These are phyloP conservation scores for Colletotrichum truncatum DNA, from an alignment of 2,329 filamentous ascomycete genomes.

Conservation along the genomic window DNA sequence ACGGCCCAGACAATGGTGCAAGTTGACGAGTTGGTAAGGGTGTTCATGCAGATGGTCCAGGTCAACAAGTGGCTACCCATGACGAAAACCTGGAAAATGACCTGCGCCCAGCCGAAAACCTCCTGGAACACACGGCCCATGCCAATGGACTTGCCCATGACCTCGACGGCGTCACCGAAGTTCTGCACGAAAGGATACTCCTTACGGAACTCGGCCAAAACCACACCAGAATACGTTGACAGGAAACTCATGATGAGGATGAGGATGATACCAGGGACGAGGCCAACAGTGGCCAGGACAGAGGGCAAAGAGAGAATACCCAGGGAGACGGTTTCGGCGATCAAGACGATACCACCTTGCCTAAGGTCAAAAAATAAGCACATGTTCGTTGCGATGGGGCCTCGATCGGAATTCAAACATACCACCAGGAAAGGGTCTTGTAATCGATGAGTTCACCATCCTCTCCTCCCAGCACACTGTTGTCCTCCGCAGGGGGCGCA, in stretches of 20 bases:
- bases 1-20: constrained; percentile 73
- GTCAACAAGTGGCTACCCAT: constrained; percentile 76
- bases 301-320: constrained; percentile 77
- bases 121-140: constrained; percentile 65
- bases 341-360: constrained; percentile 54
- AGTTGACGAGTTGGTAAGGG: constrained; percentile 64
- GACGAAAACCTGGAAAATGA: constrained; percentile 72
- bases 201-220: constrained; percentile 74
- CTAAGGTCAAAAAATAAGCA: constrained; percentile 32
- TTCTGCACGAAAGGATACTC: constrained; percentile 74
- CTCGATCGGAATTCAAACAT: constrained; percentile 26
- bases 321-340: constrained; percentile 56
- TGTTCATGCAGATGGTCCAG: constrained; percentile 74
- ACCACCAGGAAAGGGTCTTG: constrained; percentile 50
- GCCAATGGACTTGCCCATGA: constrained; percentile 56
- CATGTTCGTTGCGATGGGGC: neutral
- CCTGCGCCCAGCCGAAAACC: constrained; percentile 66
- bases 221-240: constrained; percentile 69
- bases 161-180: constrained; percentile 72
- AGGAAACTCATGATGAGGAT: constrained; percentile 73
- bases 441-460: constrained; percentile 41
- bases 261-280: constrained; percentile 77
- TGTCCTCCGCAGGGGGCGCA: constrained; percentile 10
- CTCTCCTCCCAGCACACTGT: constrained; percentile 22
- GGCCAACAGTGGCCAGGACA: constrained; percentile 75